A percentile compares a stretch with the other conserved stretches of the same genome.
These are phyloP conservation scores for Striga hermonthica DNA, from an alignment of 305 asterid genomes.

Conservation along the genomic window DNA sequence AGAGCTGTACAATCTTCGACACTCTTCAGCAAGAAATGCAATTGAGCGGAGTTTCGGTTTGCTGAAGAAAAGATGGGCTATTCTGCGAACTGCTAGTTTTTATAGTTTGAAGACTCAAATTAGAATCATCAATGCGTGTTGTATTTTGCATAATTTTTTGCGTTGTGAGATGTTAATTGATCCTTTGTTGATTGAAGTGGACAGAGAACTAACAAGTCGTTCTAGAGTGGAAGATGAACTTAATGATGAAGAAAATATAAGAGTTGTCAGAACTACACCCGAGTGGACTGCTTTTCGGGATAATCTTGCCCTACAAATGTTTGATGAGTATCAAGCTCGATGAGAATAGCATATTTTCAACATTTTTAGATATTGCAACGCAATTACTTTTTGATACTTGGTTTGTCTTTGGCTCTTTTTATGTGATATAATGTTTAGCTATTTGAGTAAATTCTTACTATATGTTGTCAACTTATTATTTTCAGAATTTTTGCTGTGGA, in stretches of 20 bases:
- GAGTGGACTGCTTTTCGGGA: background rate
- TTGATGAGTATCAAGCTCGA: background rate
- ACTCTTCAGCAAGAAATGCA: background rate
- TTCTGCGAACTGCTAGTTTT: background rate
- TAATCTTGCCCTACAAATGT: background rate
- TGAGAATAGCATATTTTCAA: no score
- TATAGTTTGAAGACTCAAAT: background rate
- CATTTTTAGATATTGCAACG: background rate
- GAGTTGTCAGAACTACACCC: background rate
- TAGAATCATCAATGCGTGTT: constrained; percentile 20
- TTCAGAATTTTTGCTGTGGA: no score
- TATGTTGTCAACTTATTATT: no score
- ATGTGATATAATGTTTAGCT: no score
- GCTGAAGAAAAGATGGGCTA: constrained; percentile 19
- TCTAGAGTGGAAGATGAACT: background rate
- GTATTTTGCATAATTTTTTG: constrained; percentile 16
- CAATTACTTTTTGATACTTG: background rate
- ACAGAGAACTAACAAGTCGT: background rate
- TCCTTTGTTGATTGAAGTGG: background rate
- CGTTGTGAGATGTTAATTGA: constrained; percentile 2
- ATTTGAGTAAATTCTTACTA: no score
- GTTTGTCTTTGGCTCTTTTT: background rate
- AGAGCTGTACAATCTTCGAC: background rate
- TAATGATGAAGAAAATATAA: background rate
- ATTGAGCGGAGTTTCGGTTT: background rate